Conservation (phyloP, 2,329 filamentous ascomycete species). For the Scedosporium aurantiacum region DNA sequence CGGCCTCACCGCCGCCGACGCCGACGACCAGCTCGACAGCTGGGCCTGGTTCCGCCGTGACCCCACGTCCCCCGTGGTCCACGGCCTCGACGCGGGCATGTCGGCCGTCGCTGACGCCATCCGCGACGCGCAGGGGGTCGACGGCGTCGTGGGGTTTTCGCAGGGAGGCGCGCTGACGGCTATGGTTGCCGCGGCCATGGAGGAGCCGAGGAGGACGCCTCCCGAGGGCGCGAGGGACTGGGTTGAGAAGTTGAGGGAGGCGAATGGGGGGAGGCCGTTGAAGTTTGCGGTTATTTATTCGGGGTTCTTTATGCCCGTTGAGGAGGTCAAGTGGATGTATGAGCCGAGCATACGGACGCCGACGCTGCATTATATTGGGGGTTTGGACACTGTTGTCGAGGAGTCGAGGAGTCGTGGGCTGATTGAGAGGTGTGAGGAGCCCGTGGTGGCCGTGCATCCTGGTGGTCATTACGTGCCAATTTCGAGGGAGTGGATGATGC, state of each 20-base stretch:
- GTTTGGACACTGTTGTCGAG: slow-evolving; percentile 78
- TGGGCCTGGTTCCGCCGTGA: slow-evolving; percentile 78
- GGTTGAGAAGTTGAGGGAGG: slow-evolving; percentile 33
- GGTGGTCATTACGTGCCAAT: slow-evolving; percentile 86
- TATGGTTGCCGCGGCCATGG: slow-evolving; percentile 62
- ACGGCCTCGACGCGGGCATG: slow-evolving; percentile 54
- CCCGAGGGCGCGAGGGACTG: slow-evolving; percentile 24
- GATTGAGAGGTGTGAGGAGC: slow-evolving; percentile 50
- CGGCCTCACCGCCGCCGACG: slow-evolving; percentile 22
- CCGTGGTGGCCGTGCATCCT: slow-evolving; percentile 56
- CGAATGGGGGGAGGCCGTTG: slow-evolving; percentile 36
- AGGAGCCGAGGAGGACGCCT: slow-evolving; percentile 27
- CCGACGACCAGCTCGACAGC: slow-evolving; percentile 47
- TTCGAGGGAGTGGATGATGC: slow-evolving; percentile 68
- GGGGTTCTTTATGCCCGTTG: slow-evolving; percentile 58
- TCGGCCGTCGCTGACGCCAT: slow-evolving; percentile 50
- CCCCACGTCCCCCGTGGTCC: slow-evolving; percentile 33
- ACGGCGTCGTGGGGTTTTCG: slow-evolving; percentile 72
- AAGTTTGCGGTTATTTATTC: slow-evolving; percentile 69
- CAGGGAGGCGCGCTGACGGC: slow-evolving; percentile 66
- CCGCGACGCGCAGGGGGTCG: slow-evolving; percentile 53
- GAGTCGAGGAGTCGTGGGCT: slow-evolving; percentile 60
- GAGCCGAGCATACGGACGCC: slow-evolving; percentile 67
- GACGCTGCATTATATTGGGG: slow-evolving; percentile 71
- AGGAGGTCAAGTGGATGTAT: slow-evolving; percentile 52